Conservation (phyloP, 345 rosid genomes). For the Tarenaya hassleriana region DNA sequence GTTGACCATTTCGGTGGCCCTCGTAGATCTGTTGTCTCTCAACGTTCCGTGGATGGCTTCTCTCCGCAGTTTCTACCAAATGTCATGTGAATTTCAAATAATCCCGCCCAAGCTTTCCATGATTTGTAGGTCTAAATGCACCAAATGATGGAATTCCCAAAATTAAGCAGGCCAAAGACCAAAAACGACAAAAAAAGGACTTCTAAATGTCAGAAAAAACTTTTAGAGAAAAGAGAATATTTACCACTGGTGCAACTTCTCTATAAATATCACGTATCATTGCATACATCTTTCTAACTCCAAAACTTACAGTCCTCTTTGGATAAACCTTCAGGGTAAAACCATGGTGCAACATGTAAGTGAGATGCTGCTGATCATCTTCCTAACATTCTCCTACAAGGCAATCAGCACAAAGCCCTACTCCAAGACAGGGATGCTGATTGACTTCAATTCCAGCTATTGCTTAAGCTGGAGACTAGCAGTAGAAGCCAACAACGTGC, state of each 20-base stretch:
- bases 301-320: slow-evolving; percentile 11
- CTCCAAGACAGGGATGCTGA: neutral
- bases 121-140: no score
- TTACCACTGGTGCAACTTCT: neutral
- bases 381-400: slow-evolving; percentile 32
- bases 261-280: neutral
- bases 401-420: slow-evolving; percentile 15
- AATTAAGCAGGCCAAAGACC: neutral
- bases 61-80: no score
- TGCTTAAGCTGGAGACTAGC: slow-evolving; percentile 87
- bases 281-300: neutral
- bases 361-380: slow-evolving; percentile 26
- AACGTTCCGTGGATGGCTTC: no score
- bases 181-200: neutral
- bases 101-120: no score
- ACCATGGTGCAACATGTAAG: slow-evolving; percentile 31
- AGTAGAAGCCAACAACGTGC: slow-evolving; percentile 70
- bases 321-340: slow-evolving; percentile 6
- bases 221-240: neutral
- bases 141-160: no score
- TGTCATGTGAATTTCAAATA: no score
- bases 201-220: neutral
- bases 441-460: slow-evolving; percentile 28
- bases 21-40: no score
- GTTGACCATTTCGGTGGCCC: no score